phyloP scores from a whole-genome alignment of 2,329 filamentous ascomycete species.

The Amesomyces nigricolor region DNA sequence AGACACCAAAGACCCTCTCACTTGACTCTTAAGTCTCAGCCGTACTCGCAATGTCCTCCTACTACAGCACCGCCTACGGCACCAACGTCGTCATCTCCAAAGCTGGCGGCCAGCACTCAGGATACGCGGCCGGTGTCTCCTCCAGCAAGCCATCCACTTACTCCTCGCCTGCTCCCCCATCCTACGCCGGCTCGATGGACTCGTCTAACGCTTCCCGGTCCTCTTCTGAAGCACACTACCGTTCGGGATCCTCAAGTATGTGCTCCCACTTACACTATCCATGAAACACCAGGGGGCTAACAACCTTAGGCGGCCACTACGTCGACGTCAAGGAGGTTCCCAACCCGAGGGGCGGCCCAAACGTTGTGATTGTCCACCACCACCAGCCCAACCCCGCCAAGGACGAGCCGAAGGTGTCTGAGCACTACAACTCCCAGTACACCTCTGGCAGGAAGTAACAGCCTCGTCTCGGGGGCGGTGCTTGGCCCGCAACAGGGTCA shows the following conservation, averaged over 20 bases:
- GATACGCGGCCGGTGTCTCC: constrained; percentile 3
- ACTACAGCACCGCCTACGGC: constrained; percentile 5
- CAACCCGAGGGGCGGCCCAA: constrained; percentile 3
- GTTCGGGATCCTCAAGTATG: constrained; percentile 15
- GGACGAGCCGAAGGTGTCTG: constrained; percentile 18
- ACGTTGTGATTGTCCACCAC: constrained; percentile 19
- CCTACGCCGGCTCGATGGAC: constrained; percentile 11
- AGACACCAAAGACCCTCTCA: background rate
- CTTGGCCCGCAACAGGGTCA: too few relatives aligned
- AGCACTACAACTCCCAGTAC: background rate
- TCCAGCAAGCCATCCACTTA: constrained; percentile 10
- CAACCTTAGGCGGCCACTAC: constrained; percentile 9
- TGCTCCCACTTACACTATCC: background rate
- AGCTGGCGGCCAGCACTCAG: background rate
- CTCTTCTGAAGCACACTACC: constrained; percentile 2
- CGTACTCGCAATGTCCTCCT: constrained; percentile 12
- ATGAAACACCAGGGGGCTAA: background rate
- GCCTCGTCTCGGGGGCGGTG: background rate
- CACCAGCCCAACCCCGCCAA: constrained; percentile 10
- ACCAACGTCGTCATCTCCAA: constrained; percentile 14
- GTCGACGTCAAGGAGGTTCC: constrained; percentile 7
- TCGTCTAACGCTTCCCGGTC: constrained; percentile 11
- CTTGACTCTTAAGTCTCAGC: background rate
- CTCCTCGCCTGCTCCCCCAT: background rate
- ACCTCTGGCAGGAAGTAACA: constrained; percentile 2